phyloP scores from a whole-genome alignment of 2,329 filamentous ascomycete species.

The Diaporthe ampelina region DNA sequence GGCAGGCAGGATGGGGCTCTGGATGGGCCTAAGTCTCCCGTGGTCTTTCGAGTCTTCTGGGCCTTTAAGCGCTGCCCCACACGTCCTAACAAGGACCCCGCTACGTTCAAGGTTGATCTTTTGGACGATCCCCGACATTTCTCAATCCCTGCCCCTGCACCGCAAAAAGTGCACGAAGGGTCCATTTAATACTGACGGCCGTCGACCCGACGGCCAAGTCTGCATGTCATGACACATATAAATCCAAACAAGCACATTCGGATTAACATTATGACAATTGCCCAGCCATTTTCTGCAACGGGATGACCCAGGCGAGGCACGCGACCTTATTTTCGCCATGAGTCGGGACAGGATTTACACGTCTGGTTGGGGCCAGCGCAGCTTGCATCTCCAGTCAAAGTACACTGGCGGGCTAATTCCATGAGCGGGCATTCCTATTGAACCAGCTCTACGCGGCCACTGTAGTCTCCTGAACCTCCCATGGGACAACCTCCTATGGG shows the following conservation, averaged over 20 bases:
- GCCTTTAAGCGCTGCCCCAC: slow-evolving; percentile 25
- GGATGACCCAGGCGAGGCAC: too few species aligned
- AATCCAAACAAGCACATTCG: neutral
- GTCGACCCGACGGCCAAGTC: neutral
- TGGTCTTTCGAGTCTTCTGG: slow-evolving; percentile 9
- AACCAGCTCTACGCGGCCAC: neutral
- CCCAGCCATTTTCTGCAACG: neutral
- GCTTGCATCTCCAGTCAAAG: neutral
- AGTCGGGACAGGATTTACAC: neutral
- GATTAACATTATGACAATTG: neutral
- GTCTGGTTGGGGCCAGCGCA: neutral
- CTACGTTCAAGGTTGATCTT: slow-evolving; percentile 6
- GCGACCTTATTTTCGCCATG: neutral
- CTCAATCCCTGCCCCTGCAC: slow-evolving; percentile 17
- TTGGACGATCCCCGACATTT: slow-evolving; percentile 15
- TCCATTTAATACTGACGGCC: neutral
- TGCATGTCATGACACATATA: slow-evolving; percentile 21
- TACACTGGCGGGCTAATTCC: neutral
- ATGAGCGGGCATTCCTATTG: too few species aligned
- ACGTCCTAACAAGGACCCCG: neutral
- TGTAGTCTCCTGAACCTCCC: too few species aligned
- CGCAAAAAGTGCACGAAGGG: neutral
- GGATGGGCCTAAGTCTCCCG: neutral
- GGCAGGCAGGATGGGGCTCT: slow-evolving; percentile 11
- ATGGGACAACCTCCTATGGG: too few species aligned